Evolutionary conservation across 495 filamentous ascomycete species (phyloP).

Genomic region (Xylaria cubensis): DNA sequence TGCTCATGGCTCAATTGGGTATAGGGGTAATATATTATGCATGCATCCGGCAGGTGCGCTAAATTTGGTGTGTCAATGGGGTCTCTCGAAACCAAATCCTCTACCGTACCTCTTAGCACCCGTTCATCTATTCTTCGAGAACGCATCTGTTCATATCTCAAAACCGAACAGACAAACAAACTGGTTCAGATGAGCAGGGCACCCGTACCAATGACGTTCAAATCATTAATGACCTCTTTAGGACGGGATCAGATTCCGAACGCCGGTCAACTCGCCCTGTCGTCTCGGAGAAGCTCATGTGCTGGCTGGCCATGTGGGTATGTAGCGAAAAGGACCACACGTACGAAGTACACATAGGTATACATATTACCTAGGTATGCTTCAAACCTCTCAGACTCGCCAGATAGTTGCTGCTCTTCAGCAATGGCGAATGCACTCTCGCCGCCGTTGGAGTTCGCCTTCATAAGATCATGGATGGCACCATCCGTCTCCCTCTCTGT

Average conservation of each 20-base stretch:
- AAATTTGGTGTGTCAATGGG: constrained; percentile 20
- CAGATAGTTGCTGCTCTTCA: constrained; percentile 7
- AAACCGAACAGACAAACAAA: background rate
- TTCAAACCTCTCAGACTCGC: background rate
- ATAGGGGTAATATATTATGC: constrained; percentile 17
- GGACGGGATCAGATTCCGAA: constrained; percentile 1
- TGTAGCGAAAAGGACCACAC: constrained; percentile 9
- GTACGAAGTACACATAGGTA: background rate
- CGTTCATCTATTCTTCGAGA: constrained; percentile 21
- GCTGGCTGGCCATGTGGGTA: constrained; percentile 16
- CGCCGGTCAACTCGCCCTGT: background rate
- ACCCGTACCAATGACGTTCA: constrained; percentile 9
- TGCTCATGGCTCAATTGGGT: constrained; percentile 24
- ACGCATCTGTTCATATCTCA: background rate
- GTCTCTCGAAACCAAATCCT: background rate
- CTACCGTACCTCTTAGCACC: background rate
- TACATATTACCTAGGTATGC: background rate
- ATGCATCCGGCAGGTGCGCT: constrained; percentile 25
- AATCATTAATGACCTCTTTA: background rate
- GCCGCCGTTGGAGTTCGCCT: constrained; percentile 5
- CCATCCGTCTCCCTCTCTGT: background rate
- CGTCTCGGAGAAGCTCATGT: constrained; percentile 3
- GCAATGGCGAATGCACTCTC: constrained; percentile 7
- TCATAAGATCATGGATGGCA: constrained; percentile 6
- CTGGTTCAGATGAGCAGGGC: background rate